These are phyloP conservation scores for Hawksworthiomyces lignivorus DNA, from an alignment of 2,329 filamentous ascomycete genomes.

Conservation along the genomic window DNA sequence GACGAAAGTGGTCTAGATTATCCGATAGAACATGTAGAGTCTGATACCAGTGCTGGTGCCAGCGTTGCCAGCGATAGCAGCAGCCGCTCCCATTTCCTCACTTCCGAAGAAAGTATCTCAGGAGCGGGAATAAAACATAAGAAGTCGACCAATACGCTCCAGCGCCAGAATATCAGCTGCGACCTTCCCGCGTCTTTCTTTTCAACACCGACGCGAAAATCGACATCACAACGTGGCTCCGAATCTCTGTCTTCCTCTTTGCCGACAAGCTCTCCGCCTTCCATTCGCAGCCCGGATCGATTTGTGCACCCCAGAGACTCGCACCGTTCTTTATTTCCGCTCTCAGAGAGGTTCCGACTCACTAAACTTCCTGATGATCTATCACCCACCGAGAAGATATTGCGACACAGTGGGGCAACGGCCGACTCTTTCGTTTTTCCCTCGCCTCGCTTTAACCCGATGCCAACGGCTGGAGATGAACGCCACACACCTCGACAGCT, in stretches of 20 bases:
- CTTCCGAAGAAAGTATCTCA: background rate
- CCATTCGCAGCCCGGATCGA: slow-evolving; percentile 33
- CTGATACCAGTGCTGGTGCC: no score
- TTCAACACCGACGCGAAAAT: slow-evolving; percentile 4
- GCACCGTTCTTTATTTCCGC: slow-evolving; percentile 17
- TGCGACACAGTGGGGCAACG: slow-evolving; percentile 33
- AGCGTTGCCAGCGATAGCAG: background rate
- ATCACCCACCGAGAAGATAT: slow-evolving; percentile 34
- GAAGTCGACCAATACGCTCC: slow-evolving; percentile 4
- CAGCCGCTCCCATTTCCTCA: background rate
- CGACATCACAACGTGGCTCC: slow-evolving; percentile 15
- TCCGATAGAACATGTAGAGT: no score
- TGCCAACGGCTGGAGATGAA: slow-evolving; percentile 18
- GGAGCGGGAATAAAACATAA: background rate
- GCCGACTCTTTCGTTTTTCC: slow-evolving; percentile 36
- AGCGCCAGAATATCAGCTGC: background rate
- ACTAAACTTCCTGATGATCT: slow-evolving; percentile 35
- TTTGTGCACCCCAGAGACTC: slow-evolving; percentile 40
- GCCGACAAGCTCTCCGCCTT: slow-evolving; percentile 3
- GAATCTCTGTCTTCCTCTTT: slow-evolving; percentile 15
- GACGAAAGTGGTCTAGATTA: no score
- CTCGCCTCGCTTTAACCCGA: slow-evolving; percentile 18
- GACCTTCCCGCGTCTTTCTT: slow-evolving; percentile 12
- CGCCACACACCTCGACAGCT: slow-evolving; percentile 23
- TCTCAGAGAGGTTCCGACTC: slow-evolving; percentile 37